Evolutionary conservation across 2,329 filamentous ascomycete species (phyloP), one percentile per base, ranked within the genome.

Genomic region (Hypoxylon sp.): DNA sequence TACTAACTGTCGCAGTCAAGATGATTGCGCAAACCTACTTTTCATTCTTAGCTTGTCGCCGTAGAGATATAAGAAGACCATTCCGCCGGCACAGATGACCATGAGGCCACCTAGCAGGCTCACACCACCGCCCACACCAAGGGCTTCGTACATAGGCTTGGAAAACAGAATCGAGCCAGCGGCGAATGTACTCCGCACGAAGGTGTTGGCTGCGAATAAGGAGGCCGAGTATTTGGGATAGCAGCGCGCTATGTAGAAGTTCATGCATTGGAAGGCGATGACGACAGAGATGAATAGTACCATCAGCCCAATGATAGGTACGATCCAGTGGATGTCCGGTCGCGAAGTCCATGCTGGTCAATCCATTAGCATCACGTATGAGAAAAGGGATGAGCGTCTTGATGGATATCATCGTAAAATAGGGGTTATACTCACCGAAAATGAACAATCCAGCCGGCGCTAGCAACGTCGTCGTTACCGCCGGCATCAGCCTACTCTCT

Each of bases 401-500:
- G 6, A 27, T 19, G 15, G 7, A 15, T 15, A 29, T 6, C 17
- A n/a, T 19, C 19, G 24, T 3, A 13, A 1, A 35, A 24, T 17
- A 17, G 35, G 37, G 48, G 39, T 11, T 21, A 17, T n/a, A 61
- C 71, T 65, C 13, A 73, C 71, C 71, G 39, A 78, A 82, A 7
- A 82, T 69, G 67, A 83, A 83, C 5, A 83, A 72, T 1, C 81
- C 81, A 48, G 79, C 73, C 0, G 80, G 76, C 15, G 78, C 73
- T 2, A 76, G 69, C 37, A 81, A 75, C 15, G 76, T 72, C 4
- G 78, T 78, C 32, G 79, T 74, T 5, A 83, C 74, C 0, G 79
- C 80, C 3, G 81, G 81, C 5, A 79, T 58, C 7, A 81, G 29
- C 35, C 69, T 61, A 19, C 60, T 62, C 51, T 72, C 71, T 11